Percentiles rank a stretch among this genome's conserved stretches.
These are phyloP conservation scores for Penicillium goetzii DNA, from an alignment of 495 filamentous ascomycete species.

Conservation along the genomic window DNA sequence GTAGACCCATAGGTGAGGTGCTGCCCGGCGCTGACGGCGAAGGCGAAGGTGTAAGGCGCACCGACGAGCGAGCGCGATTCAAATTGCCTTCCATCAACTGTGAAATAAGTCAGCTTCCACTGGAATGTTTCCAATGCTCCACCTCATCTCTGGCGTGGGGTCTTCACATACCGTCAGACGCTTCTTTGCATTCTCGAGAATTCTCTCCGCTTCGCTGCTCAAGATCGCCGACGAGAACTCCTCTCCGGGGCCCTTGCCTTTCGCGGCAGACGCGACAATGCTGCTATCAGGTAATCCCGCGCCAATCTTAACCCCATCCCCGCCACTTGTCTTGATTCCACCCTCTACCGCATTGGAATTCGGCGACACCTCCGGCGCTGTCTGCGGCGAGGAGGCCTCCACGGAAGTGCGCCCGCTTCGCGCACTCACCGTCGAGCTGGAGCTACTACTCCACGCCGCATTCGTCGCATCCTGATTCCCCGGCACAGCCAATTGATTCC, in stretches of 20 bases:
- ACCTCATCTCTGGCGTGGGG: neutral
- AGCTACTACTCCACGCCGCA: conserved; percentile 37
- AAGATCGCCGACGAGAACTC: conserved; percentile 70
- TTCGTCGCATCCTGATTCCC: conserved; percentile 33
- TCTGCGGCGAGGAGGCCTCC: conserved; percentile 26
- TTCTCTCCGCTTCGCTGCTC: conserved; percentile 82
- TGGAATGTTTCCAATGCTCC: neutral
- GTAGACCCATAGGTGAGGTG: conserved; percentile 23
- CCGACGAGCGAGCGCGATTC: conserved; percentile 73
- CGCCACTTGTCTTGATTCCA: conserved; percentile 6
- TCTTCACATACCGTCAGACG: conserved; percentile 72
- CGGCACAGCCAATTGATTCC: conserved; percentile 11
- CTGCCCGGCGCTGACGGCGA: conserved; percentile 44
- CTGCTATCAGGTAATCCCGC: conserved; percentile 16
- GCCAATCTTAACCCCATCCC: neutral
- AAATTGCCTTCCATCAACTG: conserved; percentile 94
- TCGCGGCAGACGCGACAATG: conserved; percentile 31
- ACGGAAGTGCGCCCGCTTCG: conserved; percentile 35
- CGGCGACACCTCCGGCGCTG: conserved; percentile 18
- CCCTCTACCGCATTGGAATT: conserved; percentile 10
- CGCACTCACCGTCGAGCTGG: conserved; percentile 47
- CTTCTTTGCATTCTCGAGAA: conserved; percentile 88
- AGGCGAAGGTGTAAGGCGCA: conserved; percentile 62
- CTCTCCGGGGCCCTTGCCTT: conserved; percentile 46
- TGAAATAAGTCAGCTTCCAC: conserved; percentile 19